These are phyloP conservation scores for Papiliotrema fonsecae DNA, from an alignment of 1,284 basidiomycete genomes.

Conservation along the genomic window DNA sequence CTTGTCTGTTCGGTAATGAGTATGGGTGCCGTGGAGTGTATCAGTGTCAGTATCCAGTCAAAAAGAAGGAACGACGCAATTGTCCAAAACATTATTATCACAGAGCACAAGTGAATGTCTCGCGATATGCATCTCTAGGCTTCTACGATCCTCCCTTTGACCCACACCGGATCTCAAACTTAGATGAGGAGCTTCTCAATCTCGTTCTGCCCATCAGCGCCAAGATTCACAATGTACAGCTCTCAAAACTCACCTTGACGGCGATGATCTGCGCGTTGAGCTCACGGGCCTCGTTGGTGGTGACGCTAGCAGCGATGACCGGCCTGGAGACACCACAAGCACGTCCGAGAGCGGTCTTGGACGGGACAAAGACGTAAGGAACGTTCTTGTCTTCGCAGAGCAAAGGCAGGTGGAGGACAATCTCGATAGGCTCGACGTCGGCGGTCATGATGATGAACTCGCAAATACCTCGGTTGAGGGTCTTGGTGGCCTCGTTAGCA, in stretches of 20 bases:
- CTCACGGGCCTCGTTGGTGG: slow-evolving; percentile 92
- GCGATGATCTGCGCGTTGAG: slow-evolving; percentile 84
- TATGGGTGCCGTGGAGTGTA: too few species aligned
- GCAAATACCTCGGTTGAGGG: slow-evolving; percentile 95
- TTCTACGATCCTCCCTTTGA: background rate
- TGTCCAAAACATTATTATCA: too few species aligned
- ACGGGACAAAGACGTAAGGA: slow-evolving; percentile 90
- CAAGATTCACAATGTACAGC: slow-evolving; percentile 31
- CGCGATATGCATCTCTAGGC: background rate
- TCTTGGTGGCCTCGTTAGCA: slow-evolving; percentile 70
- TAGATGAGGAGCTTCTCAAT: slow-evolving; percentile 72
- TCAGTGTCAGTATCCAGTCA: too few species aligned
- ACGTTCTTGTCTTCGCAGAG: slow-evolving; percentile 99
- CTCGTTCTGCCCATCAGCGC: slow-evolving; percentile 57
- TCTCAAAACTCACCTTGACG: slow-evolving; percentile 58
- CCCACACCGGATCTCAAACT: slow-evolving; percentile 5
- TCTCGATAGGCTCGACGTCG: slow-evolving; percentile 96
- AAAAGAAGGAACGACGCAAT: too few species aligned
- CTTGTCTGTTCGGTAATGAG: too few species aligned
- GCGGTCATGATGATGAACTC: slow-evolving; percentile 98
- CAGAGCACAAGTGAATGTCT: slow-evolving; percentile 5
- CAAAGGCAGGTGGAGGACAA: slow-evolving; percentile 92
- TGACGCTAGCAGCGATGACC: slow-evolving; percentile 92
- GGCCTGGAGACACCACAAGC: slow-evolving; percentile 94
- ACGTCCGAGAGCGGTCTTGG: slow-evolving; percentile 69